phyloP scores from a whole-genome alignment of 108 stramenopile species.

The Skeletonema menzelii region DNA sequence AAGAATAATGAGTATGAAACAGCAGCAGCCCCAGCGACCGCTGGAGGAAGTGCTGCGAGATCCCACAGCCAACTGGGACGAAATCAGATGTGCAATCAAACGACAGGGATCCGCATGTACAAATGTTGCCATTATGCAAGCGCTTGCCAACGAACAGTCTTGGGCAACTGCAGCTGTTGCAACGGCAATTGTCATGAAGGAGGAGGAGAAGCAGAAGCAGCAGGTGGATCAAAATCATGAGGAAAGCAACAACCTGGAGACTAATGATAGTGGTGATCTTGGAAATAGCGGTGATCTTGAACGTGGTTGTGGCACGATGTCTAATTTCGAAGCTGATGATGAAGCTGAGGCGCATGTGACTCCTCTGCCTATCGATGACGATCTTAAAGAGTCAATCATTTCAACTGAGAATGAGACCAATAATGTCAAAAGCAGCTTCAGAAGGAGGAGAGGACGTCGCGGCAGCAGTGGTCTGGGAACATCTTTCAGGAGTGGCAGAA shows the following conservation, averaged over 20 bases:
- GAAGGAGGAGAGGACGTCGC: not conserved
- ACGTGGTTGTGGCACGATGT: not conserved
- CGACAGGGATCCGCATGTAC: constrained; percentile 17
- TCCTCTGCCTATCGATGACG: too few species aligned
- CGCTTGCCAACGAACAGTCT: not conserved
- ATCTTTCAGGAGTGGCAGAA: not conserved
- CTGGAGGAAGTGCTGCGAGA: constrained; percentile 25
- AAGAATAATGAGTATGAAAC: too few species aligned
- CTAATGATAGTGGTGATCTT: not conserved
- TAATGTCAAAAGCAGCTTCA: not conserved
- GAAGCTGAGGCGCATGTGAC: too few species aligned
- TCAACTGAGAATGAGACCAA: not conserved
- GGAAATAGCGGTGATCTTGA: not conserved
- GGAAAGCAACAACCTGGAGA: not conserved
- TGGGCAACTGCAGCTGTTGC: not conserved
- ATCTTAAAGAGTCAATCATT: not conserved
- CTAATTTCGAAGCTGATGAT: too few species aligned
- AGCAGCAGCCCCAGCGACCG: constrained; percentile 1
- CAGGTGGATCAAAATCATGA: not conserved
- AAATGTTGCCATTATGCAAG: constrained; percentile 20
- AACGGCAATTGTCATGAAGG: not conserved
- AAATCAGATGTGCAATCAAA: constrained; percentile 23
- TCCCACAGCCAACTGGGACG: constrained; percentile 19
- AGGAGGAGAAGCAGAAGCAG: not conserved
- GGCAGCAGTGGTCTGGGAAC: not conserved